These are phyloP conservation scores for Stylosanthes scabra DNA, from an alignment of 331 rosid genomes.

Conservation along the genomic window DNA sequence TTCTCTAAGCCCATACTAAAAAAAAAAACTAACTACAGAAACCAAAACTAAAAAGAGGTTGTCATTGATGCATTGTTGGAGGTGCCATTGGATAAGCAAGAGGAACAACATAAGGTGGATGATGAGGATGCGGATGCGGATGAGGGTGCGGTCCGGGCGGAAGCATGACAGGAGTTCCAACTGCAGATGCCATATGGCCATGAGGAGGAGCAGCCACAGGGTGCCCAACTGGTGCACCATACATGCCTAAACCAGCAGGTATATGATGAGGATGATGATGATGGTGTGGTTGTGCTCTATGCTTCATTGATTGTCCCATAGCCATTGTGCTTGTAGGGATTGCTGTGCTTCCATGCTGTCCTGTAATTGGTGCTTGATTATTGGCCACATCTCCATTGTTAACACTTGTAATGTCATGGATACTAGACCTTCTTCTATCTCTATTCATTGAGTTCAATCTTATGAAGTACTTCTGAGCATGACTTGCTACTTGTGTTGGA, in stretches of 20 bases:
- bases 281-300: slow-evolving; percentile 57
- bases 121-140: slow-evolving; percentile 55
- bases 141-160: slow-evolving; percentile 77
- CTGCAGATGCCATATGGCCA: slow-evolving; percentile 87
- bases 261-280: slow-evolving; percentile 44
- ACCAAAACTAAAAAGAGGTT: not conserved
- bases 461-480: slow-evolving; percentile 97
- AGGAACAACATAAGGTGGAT: slow-evolving; percentile 85
- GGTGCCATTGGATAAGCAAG: slow-evolving; percentile 98
- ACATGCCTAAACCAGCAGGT: slow-evolving; percentile 80
- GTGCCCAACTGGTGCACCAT: slow-evolving; percentile 90
- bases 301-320: slow-evolving; percentile 70
- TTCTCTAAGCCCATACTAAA: slow-evolving; percentile 30
- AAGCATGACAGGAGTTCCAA: slow-evolving; percentile 97
- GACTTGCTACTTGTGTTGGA: slow-evolving; percentile 99
- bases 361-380: slow-evolving; percentile 88
- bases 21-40: slow-evolving; percentile 32
- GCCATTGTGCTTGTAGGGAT: slow-evolving; percentile 54
- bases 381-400: slow-evolving; percentile 73
- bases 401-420: slow-evolving; percentile 93
- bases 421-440: slow-evolving; percentile 96
- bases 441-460: slow-evolving; percentile 94
- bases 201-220: slow-evolving; percentile 88
- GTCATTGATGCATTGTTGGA: slow-evolving; percentile 90
- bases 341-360: slow-evolving; percentile 66